Percentiles rank a stretch among this genome's conserved stretches.
These are phyloP conservation scores for Periglandula ipomoeae DNA, from an alignment of 2,329 filamentous ascomycete genomes.

Conservation along the genomic window DNA sequence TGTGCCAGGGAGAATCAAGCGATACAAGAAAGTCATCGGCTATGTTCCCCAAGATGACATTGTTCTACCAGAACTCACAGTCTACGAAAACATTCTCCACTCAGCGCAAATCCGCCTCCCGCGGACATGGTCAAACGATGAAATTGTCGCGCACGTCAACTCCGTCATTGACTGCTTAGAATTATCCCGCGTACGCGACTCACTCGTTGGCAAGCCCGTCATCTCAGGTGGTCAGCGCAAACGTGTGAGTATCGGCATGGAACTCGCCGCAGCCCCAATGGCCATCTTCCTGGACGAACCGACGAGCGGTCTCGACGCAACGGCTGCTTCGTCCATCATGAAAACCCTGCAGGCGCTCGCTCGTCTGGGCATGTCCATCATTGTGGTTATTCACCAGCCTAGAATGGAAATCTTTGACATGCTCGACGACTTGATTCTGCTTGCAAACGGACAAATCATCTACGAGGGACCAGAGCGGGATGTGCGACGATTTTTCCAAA, in stretches of 20 bases:
- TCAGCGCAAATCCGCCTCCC: slow-evolving; percentile 47
- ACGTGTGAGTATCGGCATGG: slow-evolving; percentile 49
- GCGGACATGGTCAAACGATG: slow-evolving; percentile 36
- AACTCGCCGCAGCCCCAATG: slow-evolving; percentile 47
- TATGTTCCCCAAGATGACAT: slow-evolving; percentile 56
- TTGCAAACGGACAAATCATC: slow-evolving; percentile 44
- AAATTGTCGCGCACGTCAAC: slow-evolving; percentile 45
- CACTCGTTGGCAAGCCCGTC: slow-evolving; percentile 40
- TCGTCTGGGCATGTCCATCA: slow-evolving; percentile 45
- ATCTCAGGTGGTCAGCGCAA: slow-evolving; percentile 51
- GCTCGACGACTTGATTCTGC: slow-evolving; percentile 46
- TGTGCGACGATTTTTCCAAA: slow-evolving; percentile 40
- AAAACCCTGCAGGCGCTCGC: slow-evolving; percentile 43
- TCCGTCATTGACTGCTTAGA: slow-evolving; percentile 45
- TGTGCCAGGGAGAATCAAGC: slow-evolving; percentile 34
- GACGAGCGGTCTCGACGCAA: slow-evolving; percentile 45
- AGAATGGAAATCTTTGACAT: slow-evolving; percentile 48
- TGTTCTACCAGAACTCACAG: slow-evolving; percentile 49
- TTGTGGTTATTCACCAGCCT: slow-evolving; percentile 52
- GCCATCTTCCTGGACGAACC: slow-evolving; percentile 46
- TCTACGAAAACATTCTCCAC: slow-evolving; percentile 53
- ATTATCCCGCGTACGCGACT: slow-evolving; percentile 41
- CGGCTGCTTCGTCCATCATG: slow-evolving; percentile 47
- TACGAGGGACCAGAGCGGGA: slow-evolving; percentile 39
- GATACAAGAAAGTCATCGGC: slow-evolving; percentile 50